These are phyloP conservation scores for Andalucia godoyi DNA, from an alignment of 78 protist genomes.

Conservation along the genomic window DNA sequence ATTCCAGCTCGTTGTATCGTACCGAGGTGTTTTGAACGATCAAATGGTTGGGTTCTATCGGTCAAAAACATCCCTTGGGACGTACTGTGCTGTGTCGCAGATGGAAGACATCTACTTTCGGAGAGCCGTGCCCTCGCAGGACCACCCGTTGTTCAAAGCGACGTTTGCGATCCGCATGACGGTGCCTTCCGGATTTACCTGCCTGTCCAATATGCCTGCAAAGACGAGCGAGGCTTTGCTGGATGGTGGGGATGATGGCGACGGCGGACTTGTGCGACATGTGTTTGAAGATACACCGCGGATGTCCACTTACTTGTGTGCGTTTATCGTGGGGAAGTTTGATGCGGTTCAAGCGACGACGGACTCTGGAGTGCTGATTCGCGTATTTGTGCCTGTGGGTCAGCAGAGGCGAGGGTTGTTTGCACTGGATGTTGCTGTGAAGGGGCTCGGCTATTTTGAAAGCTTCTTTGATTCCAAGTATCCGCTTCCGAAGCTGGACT, in stretches of 20 bases:
- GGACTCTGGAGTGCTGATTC: constrained; percentile 35
- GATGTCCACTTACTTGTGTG: constrained; percentile 18
- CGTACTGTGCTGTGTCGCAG: constrained; percentile 63
- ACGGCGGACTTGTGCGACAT: too few relatives aligned
- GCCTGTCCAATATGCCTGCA: constrained; percentile 44
- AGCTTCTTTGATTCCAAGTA: constrained; percentile 56
- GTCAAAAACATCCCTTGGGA: constrained; percentile 8
- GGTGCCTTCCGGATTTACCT: neutral
- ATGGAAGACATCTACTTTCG: constrained; percentile 79
- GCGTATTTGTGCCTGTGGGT: constrained; percentile 68
- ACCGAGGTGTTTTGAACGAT: constrained; percentile 42
- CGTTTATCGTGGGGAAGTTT: neutral
- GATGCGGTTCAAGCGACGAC: constrained; percentile 16
- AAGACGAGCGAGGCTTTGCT: too few relatives aligned
- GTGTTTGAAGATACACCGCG: constrained; percentile 1
- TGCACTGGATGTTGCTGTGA: constrained; percentile 61
- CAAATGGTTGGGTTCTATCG: constrained; percentile 60
- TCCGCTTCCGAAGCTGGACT: constrained; percentile 73
- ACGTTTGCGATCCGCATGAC: constrained; percentile 27
- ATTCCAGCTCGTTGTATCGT: constrained; percentile 19
- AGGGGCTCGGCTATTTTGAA: constrained; percentile 22
- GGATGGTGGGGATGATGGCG: too few relatives aligned
- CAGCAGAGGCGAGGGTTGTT: constrained; percentile 21
- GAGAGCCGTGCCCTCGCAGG: constrained; percentile 72
- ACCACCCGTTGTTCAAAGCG: constrained; percentile 80